Evolutionary conservation across 345 rosid species (phyloP), one percentile per base, ranked within the genome.

Genomic region (Pelargonium nanum): DNA sequence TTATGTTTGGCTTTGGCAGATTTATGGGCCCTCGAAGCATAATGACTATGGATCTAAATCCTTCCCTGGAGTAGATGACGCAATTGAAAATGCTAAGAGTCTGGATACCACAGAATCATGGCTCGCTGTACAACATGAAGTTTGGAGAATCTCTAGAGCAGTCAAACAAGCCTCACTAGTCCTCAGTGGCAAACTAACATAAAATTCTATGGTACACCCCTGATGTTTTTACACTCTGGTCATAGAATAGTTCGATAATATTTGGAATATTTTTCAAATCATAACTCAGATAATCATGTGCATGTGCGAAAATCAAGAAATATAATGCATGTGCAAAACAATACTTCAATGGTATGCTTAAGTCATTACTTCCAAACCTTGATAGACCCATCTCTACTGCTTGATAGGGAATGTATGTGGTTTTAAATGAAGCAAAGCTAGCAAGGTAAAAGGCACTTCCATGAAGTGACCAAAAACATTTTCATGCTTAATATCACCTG

Each of bases 381-480:
- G n/a, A n/a, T n/a, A n/a, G n/a, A n/a, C n/a, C n/a, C n/a, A n/a
- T n/a, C n/a, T n/a, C n/a, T n/a, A n/a, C n/a, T n/a, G n/a, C n/a
- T n/a, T n/a, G n/a, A 71, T 89, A 89, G 22, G 98, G 98, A 74
- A 89, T 89, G 75, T 89, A 87, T n/a, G 97, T 92, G 61, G 98
- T 96, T 69, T 92, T 89, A 69, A 86, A 89, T 19, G 97, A 89
- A 1, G 98, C 98, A 78, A 92, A 92, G 61, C 89, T 97, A 71
- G 89, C 95, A 69, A 92, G 97, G 75, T 89, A n/a, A 92, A 58
- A 92, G 89, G 97, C 98, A 92, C 72, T 89, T 92, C 98, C 98
- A 87, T 30, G 98, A 92, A 64, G 98, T 89, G 56, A 92, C 95
- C 71, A n/a, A 92, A 75, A 63, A 92, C 98, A 34, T 92, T 92